phyloP scores from a whole-genome alignment of 2,329 filamentous ascomycete genomes.

The Leptographium wingfieldii region DNA sequence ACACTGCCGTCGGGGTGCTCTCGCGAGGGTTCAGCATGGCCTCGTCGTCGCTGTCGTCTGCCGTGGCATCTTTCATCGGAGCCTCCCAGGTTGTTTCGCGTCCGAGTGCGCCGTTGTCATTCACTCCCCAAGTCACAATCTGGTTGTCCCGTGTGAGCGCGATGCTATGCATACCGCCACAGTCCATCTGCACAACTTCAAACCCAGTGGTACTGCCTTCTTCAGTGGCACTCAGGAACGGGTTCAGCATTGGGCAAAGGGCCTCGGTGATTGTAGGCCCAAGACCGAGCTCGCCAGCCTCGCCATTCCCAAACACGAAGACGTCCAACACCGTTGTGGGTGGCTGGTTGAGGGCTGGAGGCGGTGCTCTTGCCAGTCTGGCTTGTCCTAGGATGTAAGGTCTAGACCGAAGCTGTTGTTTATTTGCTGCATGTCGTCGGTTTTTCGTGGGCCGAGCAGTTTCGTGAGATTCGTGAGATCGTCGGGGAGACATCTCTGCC shows the following conservation, averaged over 20 bases:
- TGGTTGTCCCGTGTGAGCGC: constrained; percentile 54
- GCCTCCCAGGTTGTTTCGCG: constrained; percentile 44
- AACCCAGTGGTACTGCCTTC: not conserved
- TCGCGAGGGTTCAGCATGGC: constrained; percentile 42
- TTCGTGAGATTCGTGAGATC: not conserved
- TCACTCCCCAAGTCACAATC: constrained; percentile 58
- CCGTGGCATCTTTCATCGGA: not conserved
- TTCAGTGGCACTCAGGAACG: not conserved
- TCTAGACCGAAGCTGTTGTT: not conserved
- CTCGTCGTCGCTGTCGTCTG: constrained; percentile 19
- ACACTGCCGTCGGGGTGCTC: constrained; percentile 41
- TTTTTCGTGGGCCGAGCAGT: not conserved
- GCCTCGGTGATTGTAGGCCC: not conserved
- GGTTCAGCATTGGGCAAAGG: constrained; percentile 2
- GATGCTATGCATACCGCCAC: constrained; percentile 56
- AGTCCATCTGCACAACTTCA: constrained; percentile 43
- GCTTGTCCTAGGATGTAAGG: not conserved
- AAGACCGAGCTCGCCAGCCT: constrained; percentile 8
- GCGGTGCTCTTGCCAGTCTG: not conserved
- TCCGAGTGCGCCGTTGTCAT: constrained; percentile 54
- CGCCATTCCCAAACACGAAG: constrained; percentile 6
- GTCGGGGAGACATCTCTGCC: not conserved
- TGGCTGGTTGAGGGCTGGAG: not conserved
- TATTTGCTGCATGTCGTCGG: not conserved
- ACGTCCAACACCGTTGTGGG: constrained; percentile 5